Evolutionary conservation across 140 eudicot species (phyloP), one percentile per base, ranked within the genome.

Genomic region (Stevia rebaudiana): DNA sequence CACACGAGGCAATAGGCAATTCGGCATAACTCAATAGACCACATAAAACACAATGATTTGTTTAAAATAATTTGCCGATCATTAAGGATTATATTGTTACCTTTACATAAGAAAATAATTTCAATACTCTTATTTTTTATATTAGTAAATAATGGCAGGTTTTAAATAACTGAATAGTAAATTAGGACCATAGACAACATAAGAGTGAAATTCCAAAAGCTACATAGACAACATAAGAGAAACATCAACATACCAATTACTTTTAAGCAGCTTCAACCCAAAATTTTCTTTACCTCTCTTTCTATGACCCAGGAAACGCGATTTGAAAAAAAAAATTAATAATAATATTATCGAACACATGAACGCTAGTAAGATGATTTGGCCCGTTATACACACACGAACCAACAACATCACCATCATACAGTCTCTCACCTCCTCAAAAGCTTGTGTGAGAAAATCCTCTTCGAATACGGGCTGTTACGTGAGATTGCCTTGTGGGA

Each of bases 391-490:
- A 41, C 18, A 67, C 75, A 74, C 41, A 59, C 21, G 39, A 22
- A 82, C 76, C 80, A 82, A 85, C 83, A 71, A 74, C 81, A 85
- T 65, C 40, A 50, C 46, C 31, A 68, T 60, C 63, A 58, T 61
- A 60, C 74, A 78, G 24, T 89, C n/a, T n/a, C n/a, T n/a, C 85
- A 89, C 85, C 85, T 89, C 82, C 65, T 89, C 72, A 89, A 61
- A 64, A 86, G 84, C 78, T 82, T 82, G 51, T 78, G 80, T 21
- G 87, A 79, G 82, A 86, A 89, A 56, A 89, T 86, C 81, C 86
- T 79, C 84, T 86, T 89, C 17, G 95, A 83, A 60, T 83, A 89
- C 0, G 95, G 97, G 61, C 90, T 86, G 71, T 80, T 83, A 17
- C 97, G 81, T 4, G 94, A 81, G 49, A 75, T 52, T 31, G 85